Evolutionary conservation across 2,329 filamentous ascomycete genomes (phyloP).

Genomic region (Trichoderma sp.): DNA sequence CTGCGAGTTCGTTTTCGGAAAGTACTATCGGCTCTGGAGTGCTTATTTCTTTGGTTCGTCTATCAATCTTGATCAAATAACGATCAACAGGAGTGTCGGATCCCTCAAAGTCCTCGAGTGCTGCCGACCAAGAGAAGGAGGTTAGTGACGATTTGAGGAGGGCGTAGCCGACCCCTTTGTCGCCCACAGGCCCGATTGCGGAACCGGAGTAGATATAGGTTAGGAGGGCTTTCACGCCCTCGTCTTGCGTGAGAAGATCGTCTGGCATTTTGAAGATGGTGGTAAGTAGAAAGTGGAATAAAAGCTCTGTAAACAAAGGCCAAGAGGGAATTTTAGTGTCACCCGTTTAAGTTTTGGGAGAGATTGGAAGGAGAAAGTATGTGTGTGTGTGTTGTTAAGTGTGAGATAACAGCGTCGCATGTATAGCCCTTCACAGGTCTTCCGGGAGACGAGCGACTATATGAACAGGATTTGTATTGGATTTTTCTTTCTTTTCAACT

Average conservation of each 20-base stretch:
- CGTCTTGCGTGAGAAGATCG: fast-evolving
- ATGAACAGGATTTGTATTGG: background rate
- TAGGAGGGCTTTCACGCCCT: background rate
- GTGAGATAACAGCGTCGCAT: background rate
- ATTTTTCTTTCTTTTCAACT: background rate
- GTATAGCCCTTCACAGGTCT: background rate
- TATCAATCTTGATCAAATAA: background rate
- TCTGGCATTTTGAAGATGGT: background rate
- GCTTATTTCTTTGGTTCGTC: background rate
- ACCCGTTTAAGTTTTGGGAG: background rate
- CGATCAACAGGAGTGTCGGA: background rate
- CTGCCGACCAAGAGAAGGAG: background rate
- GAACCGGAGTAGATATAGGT: background rate
- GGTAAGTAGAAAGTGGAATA: background rate
- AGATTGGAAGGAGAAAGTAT: background rate
- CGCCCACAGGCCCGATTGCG: background rate
- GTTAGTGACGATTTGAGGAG: background rate
- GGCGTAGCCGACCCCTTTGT: background rate
- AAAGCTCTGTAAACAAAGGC: background rate
- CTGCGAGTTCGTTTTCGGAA: background rate
- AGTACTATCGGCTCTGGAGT: background rate
- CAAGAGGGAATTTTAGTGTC: background rate
- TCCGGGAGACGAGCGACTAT: background rate
- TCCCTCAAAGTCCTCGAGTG: background rate
- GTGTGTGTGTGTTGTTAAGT: background rate